These are phyloP conservation scores for Boletus sp. DNA, from an alignment of 768 basidiomycete species.

Conservation along the genomic window DNA sequence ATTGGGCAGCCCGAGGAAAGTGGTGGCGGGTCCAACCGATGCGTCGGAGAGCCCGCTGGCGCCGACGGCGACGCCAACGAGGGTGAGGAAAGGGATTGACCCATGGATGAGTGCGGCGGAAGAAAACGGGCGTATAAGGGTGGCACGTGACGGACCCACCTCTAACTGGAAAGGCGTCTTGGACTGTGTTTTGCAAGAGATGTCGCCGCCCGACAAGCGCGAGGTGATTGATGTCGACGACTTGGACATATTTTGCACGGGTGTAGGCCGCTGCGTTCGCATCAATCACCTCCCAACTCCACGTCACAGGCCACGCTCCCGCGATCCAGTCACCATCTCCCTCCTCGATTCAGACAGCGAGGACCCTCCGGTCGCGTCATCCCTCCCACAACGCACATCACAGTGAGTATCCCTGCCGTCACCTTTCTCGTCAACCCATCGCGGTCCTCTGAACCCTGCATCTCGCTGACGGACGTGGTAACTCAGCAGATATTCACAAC, in stretches of 20 bases:
- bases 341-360: slow-evolving; percentile 19
- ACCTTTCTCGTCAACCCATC: neutral
- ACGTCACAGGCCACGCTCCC: slow-evolving; percentile 9
- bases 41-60: slow-evolving; percentile 12
- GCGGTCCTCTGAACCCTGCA: neutral
- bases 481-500: neutral
- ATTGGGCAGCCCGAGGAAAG: slow-evolving; percentile 39
- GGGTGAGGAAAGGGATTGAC: slow-evolving; percentile 17
- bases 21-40: neutral
- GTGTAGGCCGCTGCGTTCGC: slow-evolving; percentile 16
- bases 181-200: neutral
- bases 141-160: slow-evolving; percentile 15
- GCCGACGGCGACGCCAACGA: neutral
- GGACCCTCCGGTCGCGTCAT: slow-evolving; percentile 1
- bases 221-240: slow-evolving; percentile 30
- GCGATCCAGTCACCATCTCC: slow-evolving; percentile 6
- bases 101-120: slow-evolving; percentile 8
- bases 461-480: neutral
- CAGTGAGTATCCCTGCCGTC: slow-evolving; percentile 2
- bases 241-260: slow-evolving; percentile 17
- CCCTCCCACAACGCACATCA: neutral
- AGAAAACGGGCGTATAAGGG: neutral
- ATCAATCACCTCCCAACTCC: slow-evolving; percentile 14
- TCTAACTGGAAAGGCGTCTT: neutral
- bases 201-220: slow-evolving; percentile 1